Percentiles rank a stretch among this genome's conserved stretches.
Evolutionary conservation across 306 rosid genomes (phyloP).

Genomic region (Sechiopsis laciniata): DNA sequence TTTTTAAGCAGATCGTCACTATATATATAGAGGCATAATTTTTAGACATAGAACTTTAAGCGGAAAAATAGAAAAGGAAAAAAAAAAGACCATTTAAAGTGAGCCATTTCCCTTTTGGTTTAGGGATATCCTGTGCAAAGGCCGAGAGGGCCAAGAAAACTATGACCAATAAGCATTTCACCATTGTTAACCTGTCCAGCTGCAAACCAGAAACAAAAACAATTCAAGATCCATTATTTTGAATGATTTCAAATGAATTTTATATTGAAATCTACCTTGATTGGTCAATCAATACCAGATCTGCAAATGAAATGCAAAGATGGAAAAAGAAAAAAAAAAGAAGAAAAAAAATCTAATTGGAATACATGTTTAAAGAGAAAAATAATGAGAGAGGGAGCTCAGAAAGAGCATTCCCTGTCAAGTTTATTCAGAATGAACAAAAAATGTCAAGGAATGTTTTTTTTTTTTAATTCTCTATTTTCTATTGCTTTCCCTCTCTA

Average conservation of each 20-base stretch:
- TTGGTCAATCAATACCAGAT: background rate
- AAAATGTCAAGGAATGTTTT: conserved; percentile 6
- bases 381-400: background rate
- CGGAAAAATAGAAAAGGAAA: no score
- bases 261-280: background rate
- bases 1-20: no score
- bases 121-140: conserved; percentile 22
- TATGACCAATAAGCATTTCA: conserved; percentile 42
- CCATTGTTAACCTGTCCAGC: conserved; percentile 46
- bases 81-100: conserved; percentile 53
- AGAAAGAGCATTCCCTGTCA: conserved; percentile 23
- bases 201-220: background rate
- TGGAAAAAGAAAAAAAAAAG: background rate
- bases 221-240: no score
- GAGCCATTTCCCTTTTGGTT: conserved; percentile 41
- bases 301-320: background rate
- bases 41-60: no score
- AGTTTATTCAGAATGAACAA: background rate
- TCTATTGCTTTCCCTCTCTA: background rate
- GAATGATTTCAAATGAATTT: no score
- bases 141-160: conserved; percentile 45
- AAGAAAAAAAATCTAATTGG: background rate
- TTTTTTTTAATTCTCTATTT: background rate
- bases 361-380: background rate
- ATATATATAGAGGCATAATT: no score